These are phyloP conservation scores for Colletotrichum endophyticum DNA, from an alignment of 2,329 filamentous ascomycete genomes.

Conservation along the genomic window DNA sequence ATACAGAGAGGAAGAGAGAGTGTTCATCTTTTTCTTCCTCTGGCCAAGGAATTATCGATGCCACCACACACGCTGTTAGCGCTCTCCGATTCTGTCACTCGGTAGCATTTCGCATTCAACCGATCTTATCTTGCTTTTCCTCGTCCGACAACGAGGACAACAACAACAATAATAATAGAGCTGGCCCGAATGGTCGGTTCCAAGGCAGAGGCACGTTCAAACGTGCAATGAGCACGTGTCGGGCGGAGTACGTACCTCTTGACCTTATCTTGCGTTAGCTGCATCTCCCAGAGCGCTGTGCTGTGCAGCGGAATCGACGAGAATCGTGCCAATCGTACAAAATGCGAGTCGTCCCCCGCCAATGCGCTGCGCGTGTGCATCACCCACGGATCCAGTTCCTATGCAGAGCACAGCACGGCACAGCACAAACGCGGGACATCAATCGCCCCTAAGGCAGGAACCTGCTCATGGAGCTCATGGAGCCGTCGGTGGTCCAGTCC, in stretches of 20 bases:
- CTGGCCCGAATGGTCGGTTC: neutral
- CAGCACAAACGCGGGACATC: neutral
- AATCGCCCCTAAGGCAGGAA: neutral
- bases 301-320: conserved; percentile 7
- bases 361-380: conserved; percentile 6
- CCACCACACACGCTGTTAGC: neutral
- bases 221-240: conserved; percentile 18
- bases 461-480: neutral
- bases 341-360: neutral
- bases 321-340: conserved; percentile 3
- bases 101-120: neutral
- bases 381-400: neutral
- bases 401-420: conserved; percentile 3
- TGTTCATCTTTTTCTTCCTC: neutral
- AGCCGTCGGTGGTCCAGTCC: neutral
- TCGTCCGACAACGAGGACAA: neutral
- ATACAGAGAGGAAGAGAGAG: neutral
- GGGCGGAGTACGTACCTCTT: neutral
- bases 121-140: neutral
- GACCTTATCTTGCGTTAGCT: neutral
- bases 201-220: neutral
- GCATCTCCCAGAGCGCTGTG: conserved; percentile 6
- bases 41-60: neutral
- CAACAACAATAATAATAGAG: neutral
- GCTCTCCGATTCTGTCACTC: neutral